These are phyloP conservation scores for Protomyces inouyei DNA, from an alignment of 1,139 yeast species.

Conservation along the genomic window DNA sequence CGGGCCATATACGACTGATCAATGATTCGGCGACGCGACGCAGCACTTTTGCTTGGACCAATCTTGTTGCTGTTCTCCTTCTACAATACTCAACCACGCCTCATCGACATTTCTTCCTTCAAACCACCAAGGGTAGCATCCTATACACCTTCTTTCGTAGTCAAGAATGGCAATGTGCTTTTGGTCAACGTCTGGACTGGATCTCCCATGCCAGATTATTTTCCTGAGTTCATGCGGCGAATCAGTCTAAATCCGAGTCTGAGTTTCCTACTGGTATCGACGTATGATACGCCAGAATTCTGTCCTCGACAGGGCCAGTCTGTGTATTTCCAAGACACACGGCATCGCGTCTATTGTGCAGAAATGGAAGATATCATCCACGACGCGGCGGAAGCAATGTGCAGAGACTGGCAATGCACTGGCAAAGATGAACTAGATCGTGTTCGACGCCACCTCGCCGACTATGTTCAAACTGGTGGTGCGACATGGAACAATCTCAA, in stretches of 20 bases:
- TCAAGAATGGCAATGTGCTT: neutral
- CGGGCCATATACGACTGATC: neutral
- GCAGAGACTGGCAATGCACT: neutral
- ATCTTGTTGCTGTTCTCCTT: neutral
- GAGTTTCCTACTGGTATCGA: neutral
- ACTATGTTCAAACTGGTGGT: neutral
- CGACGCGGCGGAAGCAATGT: neutral
- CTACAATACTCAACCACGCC: neutral
- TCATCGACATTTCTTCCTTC: neutral
- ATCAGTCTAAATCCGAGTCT: neutral
- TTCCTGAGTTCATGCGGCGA: neutral
- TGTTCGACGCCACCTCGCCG: neutral
- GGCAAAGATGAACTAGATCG: neutral
- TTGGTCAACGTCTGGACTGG: neutral
- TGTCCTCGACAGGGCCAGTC: conserved; percentile 1
- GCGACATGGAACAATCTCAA: neutral
- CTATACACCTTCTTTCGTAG: neutral
- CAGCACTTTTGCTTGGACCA: neutral
- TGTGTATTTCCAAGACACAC: neutral
- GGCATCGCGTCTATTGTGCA: neutral
- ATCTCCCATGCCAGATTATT: neutral
- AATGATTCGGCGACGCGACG: neutral
- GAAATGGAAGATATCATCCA: neutral
- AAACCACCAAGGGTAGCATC: neutral
- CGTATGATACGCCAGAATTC: conserved; percentile 1